Evolutionary conservation across 495 filamentous ascomycete genomes (phyloP), one percentile per base, ranked within the genome.

Genomic region (Schizothecium vesticola): DNA sequence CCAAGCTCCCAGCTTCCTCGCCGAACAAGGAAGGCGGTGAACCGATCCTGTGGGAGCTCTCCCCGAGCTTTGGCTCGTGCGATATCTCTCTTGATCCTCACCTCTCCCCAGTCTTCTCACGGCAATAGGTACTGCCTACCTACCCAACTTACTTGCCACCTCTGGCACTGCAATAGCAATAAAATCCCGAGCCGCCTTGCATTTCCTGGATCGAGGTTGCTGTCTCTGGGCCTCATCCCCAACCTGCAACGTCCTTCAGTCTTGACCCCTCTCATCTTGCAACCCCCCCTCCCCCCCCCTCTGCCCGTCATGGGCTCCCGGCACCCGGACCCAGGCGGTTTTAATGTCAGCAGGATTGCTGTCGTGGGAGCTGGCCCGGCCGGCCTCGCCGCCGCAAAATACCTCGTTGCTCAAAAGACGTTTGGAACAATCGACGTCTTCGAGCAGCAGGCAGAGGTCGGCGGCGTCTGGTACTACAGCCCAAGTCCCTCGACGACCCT

Each of bases 391-490:
- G 85, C 87, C 6, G 90, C 91, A 28, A 93, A 89, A 74, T 92
- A 91, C 69, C 81, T 97, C 21, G 77, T 88, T 5, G 91, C 90
- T 29, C 92, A 97, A 72, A 84, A 85, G 59, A 80, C 78, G 19
- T 96, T 96, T 69, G 77, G 86, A 28, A 84, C 74, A 28, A 90
- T 97, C 65, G 87, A 88, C 71, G 80, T 97, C 60, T 95, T 89
- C 73, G 94, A 98, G 74, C 92, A 96, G 76, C 88, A 91, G 69
- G 79, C 78, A 61, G 83, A 86, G 13, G 84, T 88, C 6, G 94
- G 92, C 63, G 94, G 94, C 5, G 86, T 92, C 6, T 98, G 94
- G 94, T 89, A 95, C 71, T 91, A 89, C 73, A 87, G 83, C 56
- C 78, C 80, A 11, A 56, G 60, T n/a, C 64, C 80, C 8, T 70